Evolutionary conservation across 2,329 filamentous ascomycete species (phyloP).

Genomic region (Verticillium isaacii): DNA sequence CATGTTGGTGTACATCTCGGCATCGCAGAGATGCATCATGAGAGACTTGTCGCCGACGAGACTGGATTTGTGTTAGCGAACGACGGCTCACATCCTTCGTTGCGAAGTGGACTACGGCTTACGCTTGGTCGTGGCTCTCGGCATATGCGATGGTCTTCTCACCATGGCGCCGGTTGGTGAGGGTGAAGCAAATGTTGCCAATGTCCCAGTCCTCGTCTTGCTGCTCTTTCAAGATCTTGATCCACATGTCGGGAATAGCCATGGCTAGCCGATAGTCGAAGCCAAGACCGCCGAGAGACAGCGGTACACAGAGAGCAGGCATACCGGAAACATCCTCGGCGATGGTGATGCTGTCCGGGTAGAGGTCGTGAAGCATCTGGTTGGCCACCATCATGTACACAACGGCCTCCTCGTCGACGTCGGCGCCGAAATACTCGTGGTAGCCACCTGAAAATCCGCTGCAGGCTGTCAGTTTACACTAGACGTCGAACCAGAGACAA

Average conservation of each 20-base stretch:
- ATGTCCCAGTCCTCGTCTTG: constrained; percentile 92
- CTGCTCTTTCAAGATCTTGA: constrained; percentile 95
- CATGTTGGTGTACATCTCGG: constrained; percentile 98
- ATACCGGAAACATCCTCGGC: constrained; percentile 98
- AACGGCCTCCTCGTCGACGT: constrained; percentile 88
- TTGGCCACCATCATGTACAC: constrained; percentile 96
- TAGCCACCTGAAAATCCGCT: constrained; percentile 97
- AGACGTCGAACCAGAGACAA: neutral
- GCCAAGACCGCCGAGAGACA: constrained; percentile 84
- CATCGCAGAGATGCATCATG: constrained; percentile 98
- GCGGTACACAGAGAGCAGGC: constrained; percentile 87
- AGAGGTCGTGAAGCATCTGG: constrained; percentile 88
- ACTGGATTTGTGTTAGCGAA: constrained; percentile 36
- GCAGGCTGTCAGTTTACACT: constrained; percentile 16
- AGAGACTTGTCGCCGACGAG: constrained; percentile 95
- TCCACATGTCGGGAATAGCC: constrained; percentile 98
- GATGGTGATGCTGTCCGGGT: constrained; percentile 83
- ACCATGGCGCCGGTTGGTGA: constrained; percentile 89
- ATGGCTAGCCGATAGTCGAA: constrained; percentile 98
- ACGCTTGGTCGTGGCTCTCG: constrained; percentile 97
- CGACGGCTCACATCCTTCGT: neutral
- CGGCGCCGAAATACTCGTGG: constrained; percentile 91
- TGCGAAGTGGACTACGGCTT: constrained; percentile 34
- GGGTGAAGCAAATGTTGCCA: constrained; percentile 73
- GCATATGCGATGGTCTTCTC: constrained; percentile 99